Conservation (phyloP, 1,284 basidiomycete genomes). For the Phylloboletellus chloephorus region DNA sequence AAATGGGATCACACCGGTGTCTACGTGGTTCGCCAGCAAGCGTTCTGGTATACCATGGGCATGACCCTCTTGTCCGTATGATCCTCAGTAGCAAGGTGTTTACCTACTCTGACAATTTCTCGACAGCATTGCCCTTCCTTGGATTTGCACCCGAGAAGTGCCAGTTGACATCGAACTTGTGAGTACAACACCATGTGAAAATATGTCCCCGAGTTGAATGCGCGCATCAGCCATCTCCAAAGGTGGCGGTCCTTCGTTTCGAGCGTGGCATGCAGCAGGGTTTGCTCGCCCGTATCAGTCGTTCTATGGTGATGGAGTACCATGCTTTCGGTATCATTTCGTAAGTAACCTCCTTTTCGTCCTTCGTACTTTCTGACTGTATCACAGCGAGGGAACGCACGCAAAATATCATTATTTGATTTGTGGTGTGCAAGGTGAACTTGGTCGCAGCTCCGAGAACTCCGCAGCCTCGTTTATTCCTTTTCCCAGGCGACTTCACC, state of each 20-base stretch:
- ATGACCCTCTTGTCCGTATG: conserved; percentile 66
- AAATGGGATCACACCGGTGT: conserved; percentile 52
- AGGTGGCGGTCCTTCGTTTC: conserved; percentile 56
- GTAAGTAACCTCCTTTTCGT: conserved; percentile 29
- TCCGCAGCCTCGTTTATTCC: conserved; percentile 3
- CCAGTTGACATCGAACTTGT: conserved; percentile 71
- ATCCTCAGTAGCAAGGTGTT: background rate
- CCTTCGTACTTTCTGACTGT: conserved; percentile 13
- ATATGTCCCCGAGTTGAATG: conserved; percentile 5
- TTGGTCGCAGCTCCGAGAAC: background rate
- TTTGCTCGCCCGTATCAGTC: conserved; percentile 52
- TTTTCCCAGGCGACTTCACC: conserved; percentile 59
- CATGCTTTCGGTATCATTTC: conserved; percentile 60
- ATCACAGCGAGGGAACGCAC: conserved; percentile 55
- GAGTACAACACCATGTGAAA: conserved; percentile 23
- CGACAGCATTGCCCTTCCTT: conserved; percentile 60
- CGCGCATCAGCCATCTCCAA: conserved; percentile 47
- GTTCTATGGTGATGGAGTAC: conserved; percentile 54
- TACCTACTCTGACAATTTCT: conserved; percentile 10
- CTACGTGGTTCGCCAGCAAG: conserved; percentile 58
- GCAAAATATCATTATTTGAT: conserved; percentile 73
- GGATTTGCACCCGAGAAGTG: conserved; percentile 70
- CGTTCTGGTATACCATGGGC: conserved; percentile 68
- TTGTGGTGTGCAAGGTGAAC: conserved; percentile 64
- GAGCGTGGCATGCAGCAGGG: conserved; percentile 62